Base-by-base conservation (phyloP, 2,329 filamentous ascomycete genomes). In the Lasiodiplodia hormozganensis region DNA sequence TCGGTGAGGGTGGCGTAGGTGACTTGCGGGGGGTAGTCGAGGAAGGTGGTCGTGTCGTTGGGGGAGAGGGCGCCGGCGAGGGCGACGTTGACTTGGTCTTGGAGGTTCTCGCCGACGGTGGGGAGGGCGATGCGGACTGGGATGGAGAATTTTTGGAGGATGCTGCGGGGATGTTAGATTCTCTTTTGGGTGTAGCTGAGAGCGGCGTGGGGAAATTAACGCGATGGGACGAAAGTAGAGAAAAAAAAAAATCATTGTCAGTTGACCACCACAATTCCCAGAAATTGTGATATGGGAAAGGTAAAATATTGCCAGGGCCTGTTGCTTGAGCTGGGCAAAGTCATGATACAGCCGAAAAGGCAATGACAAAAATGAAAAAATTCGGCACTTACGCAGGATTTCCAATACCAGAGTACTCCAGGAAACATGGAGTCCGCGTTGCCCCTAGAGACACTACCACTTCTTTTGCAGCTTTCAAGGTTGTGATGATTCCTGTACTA, bases 1-100 rank as follows among this genome's bases (percentile, higher is more conserved):
- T 82, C 75, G 2, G 70, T 70, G 5, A 75, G 76, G 2, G 76
- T 77, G n/a, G 78, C 72, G 51, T 77, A 81, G 18, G 74, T 75
- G 12, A 78, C 79, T 62, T 79, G 79, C 16, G 75, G 76, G 0
- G 79, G 71, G 34, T 80, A 80, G 2, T 79, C 80, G 1, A 77
- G 78, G 68, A 76, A 80, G 25, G 80, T 77, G 25, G 43, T 21
- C 14, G 74, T 76, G 16, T 75, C 70, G 10, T 73, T 74, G 14
- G 70, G 65, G 4, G n/a, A 18, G 47, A 53, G 34, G 7, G 56
- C 16, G 51, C 74, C 77, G 10, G 62, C 6, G 3, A 78, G 71
- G 1, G 68, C 67, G 11, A 68, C 71, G 57, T 74, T 75, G 34
- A 74, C 73, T 57, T 79, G 77, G 57, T 80, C 78, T 70, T 78